Conservation (phyloP, 176 grass and related monocot genomes). For the Carex littledalei region DNA sequence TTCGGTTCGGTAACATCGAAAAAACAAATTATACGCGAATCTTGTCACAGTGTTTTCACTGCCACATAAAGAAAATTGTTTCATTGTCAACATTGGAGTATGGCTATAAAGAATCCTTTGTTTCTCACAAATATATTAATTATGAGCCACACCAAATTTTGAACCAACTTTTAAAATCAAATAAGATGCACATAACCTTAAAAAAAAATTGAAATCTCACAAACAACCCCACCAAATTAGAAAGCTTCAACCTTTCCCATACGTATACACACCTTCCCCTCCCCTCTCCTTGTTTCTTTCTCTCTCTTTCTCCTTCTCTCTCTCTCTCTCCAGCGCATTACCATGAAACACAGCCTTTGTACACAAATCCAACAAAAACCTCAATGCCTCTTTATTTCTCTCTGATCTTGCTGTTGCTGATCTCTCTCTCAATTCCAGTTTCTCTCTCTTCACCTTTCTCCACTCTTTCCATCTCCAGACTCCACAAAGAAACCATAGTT, state of each 20-base stretch:
- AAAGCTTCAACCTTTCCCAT: not conserved
- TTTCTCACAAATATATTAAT: not conserved
- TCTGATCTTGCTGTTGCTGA: not conserved
- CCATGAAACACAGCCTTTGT: conserved; percentile 21
- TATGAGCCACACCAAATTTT: not conserved
- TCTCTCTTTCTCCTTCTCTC: not conserved
- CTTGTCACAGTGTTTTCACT: too few species aligned
- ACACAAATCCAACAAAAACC: conserved; percentile 4
- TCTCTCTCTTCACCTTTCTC: conserved; percentile 35
- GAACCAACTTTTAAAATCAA: not conserved
- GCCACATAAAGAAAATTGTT: too few species aligned
- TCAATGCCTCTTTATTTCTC: conserved; percentile 13
- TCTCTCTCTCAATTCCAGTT: conserved; percentile 17
- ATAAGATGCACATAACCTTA: not conserved
- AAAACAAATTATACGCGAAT: too few species aligned
- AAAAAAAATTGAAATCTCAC: not conserved
- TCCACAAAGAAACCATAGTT: conserved; percentile 29
- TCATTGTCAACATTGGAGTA: not conserved
- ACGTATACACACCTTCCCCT: not conserved
- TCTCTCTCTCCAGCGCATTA: not conserved
- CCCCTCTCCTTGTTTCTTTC: not conserved
- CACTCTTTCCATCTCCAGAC: conserved; percentile 49
- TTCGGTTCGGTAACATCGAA: too few species aligned
- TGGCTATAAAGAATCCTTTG: not conserved
- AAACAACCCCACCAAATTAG: not conserved